Evolutionary conservation across 2,329 filamentous ascomycete genomes (phyloP), one percentile per base, ranked within the genome.

Genomic region (Cercospora sp.): DNA sequence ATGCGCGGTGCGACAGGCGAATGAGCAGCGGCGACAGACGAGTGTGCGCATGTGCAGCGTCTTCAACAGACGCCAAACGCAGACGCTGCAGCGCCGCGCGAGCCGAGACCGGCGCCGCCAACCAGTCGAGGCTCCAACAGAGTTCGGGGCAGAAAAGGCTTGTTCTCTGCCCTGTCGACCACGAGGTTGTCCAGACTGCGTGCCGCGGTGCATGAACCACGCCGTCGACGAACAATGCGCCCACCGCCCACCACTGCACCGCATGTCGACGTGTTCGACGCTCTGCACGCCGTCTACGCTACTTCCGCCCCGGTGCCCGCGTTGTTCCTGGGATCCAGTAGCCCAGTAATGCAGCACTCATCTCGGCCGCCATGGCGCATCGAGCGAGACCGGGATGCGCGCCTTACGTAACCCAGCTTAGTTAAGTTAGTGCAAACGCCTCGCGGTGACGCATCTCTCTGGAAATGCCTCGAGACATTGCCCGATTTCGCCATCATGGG

Each of bases 401-500:
- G 30, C 30, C 53, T 58, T 58, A 30, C 53, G 53, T 58, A 58
- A 58, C 53, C 53, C 53, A 13, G 4, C 45, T 51, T 51, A 24
- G 24, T 24, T 24, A 24, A 24, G 24, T 24, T 24, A 24, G 16
- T 28, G 53, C 53, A 58, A n/a, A 32, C 53, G 53, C 53, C 53
- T 58, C 53, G 13, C 28, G 53, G 26, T 58, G 53, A 10, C 30
- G 26, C 30, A 28, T 58, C 10, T 58, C 28, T 57, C 10, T 26
- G 13, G 1, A 28, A 43, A 51, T 34, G 53, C 24, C 53, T 34
- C n/a, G 16, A 34, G 26, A 34, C 30, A 58, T 34, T 34, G 53
- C 53, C 53, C 53, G 53, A 58, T 32, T 16, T 16, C 58, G 58
- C 55, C 61, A 49, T 65, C 69, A 85, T 85, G 83, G 83, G 83